Percentiles rank a stretch among this genome's conserved stretches.
Conservation (phyloP, 257 asterid species). For the Rauvolfia tetraphylla region DNA sequence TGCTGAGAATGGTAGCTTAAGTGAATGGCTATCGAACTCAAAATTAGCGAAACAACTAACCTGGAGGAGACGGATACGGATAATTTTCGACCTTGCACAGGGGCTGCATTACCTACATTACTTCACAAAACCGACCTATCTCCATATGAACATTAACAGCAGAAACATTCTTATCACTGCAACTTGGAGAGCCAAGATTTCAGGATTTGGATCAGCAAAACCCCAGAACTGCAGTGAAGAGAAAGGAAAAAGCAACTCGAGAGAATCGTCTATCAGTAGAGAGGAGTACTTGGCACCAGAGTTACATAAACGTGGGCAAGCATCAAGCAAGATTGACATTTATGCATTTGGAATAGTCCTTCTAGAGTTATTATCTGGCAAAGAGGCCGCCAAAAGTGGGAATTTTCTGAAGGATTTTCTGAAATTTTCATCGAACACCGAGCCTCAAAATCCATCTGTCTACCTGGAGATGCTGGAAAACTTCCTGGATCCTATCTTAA, state of each 20-base stretch:
- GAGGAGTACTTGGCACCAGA: slow-evolving; percentile 14
- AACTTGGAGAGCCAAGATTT: slow-evolving; percentile 22
- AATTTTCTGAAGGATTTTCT: slow-evolving; percentile 11
- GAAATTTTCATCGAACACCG: background rate
- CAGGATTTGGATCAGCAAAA: slow-evolving; percentile 23
- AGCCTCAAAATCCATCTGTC: slow-evolving; percentile 11
- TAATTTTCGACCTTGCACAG: slow-evolving; percentile 24
- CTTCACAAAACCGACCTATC: slow-evolving; percentile 27
- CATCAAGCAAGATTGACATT: slow-evolving; percentile 16
- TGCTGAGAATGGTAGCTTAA: slow-evolving; percentile 21
- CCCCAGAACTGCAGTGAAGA: slow-evolving; percentile 10
- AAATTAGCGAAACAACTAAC: slow-evolving; percentile 18
- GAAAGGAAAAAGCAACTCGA: background rate
- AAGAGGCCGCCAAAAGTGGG: slow-evolving; percentile 1
- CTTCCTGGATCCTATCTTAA: slow-evolving; percentile 20
- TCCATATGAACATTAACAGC: slow-evolving; percentile 25
- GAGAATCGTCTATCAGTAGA: background rate
- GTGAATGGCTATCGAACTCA: slow-evolving; percentile 17
- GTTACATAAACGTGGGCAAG: slow-evolving; percentile 1
- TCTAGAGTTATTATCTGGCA: slow-evolving; percentile 17
- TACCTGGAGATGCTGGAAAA: slow-evolving; percentile 13
- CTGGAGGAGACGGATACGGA: slow-evolving; percentile 19
- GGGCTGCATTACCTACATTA: slow-evolving; percentile 30
- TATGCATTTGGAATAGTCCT: slow-evolving; percentile 24
- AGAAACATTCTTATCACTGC: slow-evolving; percentile 13